Evolutionary conservation across 2,329 filamentous ascomycete species (phyloP), one percentile per base, ranked within the genome.

Genomic region (Stagonosporopsis vannaccii): DNA sequence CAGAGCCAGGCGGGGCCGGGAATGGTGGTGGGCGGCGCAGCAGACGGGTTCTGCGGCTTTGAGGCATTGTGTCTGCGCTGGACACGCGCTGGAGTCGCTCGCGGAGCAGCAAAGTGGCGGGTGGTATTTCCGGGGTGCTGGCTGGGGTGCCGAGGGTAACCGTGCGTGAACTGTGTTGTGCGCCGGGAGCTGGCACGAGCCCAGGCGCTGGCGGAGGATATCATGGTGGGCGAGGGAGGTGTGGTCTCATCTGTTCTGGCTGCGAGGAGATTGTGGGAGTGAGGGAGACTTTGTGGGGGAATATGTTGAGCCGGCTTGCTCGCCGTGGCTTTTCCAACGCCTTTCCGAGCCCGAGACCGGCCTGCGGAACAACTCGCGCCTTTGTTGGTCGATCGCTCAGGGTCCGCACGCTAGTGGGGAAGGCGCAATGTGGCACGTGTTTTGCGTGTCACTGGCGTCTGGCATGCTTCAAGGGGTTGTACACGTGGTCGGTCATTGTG

Each of bases 1-100:
- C 79, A 81, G 13, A 79, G 69, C 75, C 77, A 79, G 45, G 71
- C 76, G 5, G 79, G 75, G 11, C 77, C 78, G 5, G 78, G 77
- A 35, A 81, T 80, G 1, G 72, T 70, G 22, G 65, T 69, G 15
- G 63, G 48, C 5, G 54, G 59, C 8, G 57, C 59, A 13, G 63
- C 55, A 20, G 60, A 55, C 42, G 61, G n/a, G 37, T 3, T 4
- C 4, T 22, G 26, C n/a, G 62, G 43, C 11, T 61, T 62, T 11
- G 67, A 61, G 9, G 63, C 61, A 55, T 70, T 62, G 35, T 53
- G 50, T 19, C 66, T 50, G 22, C 63, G 62, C 19, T 55, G 44
- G 17, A 60, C 42, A 23, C 56, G 55, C 19, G 59, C 45, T 17
- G 54, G 64, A 19, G 60, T 59, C 19, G 58, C 44, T 25, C 28